Percentiles rank a stretch among this genome's conserved stretches.
phyloP scores from a whole-genome alignment of 1,284 basidiomycete genomes.

The Nidula niveotomentosa region DNA sequence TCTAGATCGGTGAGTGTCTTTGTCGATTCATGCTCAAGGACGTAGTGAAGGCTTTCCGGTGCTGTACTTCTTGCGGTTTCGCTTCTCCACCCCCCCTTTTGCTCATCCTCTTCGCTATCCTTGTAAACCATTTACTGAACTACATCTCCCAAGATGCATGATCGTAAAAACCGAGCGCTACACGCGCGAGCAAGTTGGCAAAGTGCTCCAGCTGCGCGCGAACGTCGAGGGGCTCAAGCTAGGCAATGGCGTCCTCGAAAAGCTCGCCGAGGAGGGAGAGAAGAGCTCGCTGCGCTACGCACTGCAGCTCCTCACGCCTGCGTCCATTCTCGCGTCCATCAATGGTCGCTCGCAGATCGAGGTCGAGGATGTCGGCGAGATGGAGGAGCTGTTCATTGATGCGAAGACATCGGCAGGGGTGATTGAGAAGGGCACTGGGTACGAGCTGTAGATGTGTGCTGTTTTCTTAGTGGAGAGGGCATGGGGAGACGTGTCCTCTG shows the following conservation, averaged over 20 bases:
- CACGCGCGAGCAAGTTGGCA: slow-evolving; percentile 82
- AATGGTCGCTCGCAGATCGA: slow-evolving; percentile 82
- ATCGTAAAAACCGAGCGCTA: slow-evolving; percentile 95
- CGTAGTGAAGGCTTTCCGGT: neutral
- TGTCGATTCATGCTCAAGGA: neutral
- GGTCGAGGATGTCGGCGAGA: slow-evolving; percentile 87
- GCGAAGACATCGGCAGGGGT: slow-evolving; percentile 78
- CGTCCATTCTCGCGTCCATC: slow-evolving; percentile 83
- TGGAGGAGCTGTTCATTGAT: slow-evolving; percentile 94
- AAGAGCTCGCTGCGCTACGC: slow-evolving; percentile 90
- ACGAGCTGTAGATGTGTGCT: slow-evolving; percentile 12
- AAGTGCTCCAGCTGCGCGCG: slow-evolving; percentile 85
- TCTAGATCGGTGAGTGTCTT: slow-evolving; percentile 71
- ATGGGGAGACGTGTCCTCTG: too few species aligned
- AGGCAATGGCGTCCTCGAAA: slow-evolving; percentile 76
- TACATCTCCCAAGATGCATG: slow-evolving; percentile 65
- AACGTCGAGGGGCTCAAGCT: slow-evolving; percentile 86
- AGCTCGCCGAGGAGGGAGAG: slow-evolving; percentile 83
- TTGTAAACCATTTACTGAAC: neutral
- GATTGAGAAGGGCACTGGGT: slow-evolving; percentile 47
- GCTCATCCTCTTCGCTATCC: too few species aligned
- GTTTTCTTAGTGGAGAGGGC: neutral
- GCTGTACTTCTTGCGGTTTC: neutral
- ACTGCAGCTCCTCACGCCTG: slow-evolving; percentile 89
- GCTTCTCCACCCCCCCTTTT: too few species aligned